phyloP scores from a whole-genome alignment of 192 early-diverging fungal genomes.

The Phlyctochytrium arcticum region DNA sequence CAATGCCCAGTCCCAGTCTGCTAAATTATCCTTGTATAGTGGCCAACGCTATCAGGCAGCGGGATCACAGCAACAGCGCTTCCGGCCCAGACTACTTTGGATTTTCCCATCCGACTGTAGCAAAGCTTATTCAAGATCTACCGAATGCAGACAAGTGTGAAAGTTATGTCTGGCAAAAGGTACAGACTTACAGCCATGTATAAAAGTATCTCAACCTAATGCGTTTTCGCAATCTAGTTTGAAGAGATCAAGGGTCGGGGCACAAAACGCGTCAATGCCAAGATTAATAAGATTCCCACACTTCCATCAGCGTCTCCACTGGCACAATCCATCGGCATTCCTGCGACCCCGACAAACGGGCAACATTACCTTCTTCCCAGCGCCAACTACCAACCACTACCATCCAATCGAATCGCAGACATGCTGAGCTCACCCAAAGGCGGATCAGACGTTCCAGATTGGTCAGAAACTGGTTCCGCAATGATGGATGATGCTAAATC shows the following conservation, averaged over 20 bases:
- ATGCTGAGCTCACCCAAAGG: not conserved
- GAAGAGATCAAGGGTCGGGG: constrained; percentile 33
- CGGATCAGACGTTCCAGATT: constrained; percentile 9
- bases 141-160: constrained; percentile 68
- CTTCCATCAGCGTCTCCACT: constrained; percentile 18
- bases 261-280: constrained; percentile 22
- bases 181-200: constrained; percentile 8
- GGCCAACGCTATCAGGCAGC: constrained; percentile 73
- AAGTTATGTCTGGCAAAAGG: constrained; percentile 50
- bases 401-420: not conserved
- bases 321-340: too few relatives aligned
- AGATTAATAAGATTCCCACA: not conserved
- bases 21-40: too few relatives aligned
- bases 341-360: constrained; percentile 3
- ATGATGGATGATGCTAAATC: constrained; percentile 5
- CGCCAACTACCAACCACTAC: too few relatives aligned
- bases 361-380: not conserved
- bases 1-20: too few relatives aligned
- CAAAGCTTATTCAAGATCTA: constrained; percentile 83
- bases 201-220: not conserved
- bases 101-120: constrained; percentile 79
- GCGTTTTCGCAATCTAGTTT: constrained; percentile 24
- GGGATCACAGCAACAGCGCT: constrained; percentile 75
- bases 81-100: constrained; percentile 91
- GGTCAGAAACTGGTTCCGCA: constrained; percentile 4